Percentiles rank a stretch among this genome's conserved stretches.
Evolutionary conservation across 441 rosid genomes (phyloP).

Genomic region (Eruca vesicaria): DNA sequence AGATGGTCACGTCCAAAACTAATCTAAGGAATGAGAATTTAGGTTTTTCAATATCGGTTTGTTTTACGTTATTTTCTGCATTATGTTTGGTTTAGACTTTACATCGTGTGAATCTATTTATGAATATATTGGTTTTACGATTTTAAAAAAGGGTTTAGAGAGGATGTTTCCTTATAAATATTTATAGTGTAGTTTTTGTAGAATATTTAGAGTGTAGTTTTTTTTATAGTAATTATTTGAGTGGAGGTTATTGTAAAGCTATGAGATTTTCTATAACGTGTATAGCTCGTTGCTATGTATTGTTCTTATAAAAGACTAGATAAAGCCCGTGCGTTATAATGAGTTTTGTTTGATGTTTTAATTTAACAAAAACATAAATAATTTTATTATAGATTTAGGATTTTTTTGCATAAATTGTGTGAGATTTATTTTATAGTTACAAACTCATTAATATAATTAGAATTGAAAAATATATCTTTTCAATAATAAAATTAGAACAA

Average conservation of each 20-base stretch:
- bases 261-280: not conserved
- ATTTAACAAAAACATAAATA: no score
- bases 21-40: slow-evolving; percentile 7
- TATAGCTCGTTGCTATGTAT: not conserved
- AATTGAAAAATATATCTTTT: no score
- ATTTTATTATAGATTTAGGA: no score
- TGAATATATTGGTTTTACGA: not conserved
- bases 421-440: no score
- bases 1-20: not conserved
- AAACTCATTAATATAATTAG: no score
- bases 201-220: not conserved
- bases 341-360: no score
- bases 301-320: no score
- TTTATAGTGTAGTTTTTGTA: no score
- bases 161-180: not conserved
- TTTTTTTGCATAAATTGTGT: no score
- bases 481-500: no score
- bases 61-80: not conserved
- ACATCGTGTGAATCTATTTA: not conserved
- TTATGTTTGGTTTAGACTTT: not conserved
- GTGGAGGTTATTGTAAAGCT: slow-evolving; percentile 3
- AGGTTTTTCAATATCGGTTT: not conserved
- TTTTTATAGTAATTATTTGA: not conserved
- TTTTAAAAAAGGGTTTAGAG: not conserved
- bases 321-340: no score